Base-by-base conservation (phyloP, 2,329 filamentous ascomycete genomes). In the Clonostachys solani region DNA sequence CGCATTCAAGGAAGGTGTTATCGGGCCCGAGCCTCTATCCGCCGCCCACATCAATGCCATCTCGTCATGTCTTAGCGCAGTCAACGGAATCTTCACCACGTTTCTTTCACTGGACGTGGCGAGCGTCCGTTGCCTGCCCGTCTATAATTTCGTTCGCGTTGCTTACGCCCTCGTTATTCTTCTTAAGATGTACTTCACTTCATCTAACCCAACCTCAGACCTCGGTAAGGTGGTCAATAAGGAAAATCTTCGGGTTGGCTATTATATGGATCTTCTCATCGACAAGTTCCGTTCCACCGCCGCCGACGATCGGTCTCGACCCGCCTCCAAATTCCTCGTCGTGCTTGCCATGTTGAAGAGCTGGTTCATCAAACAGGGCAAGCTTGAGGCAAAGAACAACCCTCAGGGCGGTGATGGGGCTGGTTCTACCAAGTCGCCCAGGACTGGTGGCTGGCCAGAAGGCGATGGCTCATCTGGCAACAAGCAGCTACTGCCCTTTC, bases 121-220 rank as follows among this genome's bases (percentile, higher is more conserved):
- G 5, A 73, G 71, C 38, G 71, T 89, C 38, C 80, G 83, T 46
- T 84, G 77, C 47, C 62, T 90, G 10, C 86, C 87, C 16, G 84
- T 87, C 4, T 84, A 87, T 57, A 81, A 80, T 60, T 83, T 87
- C 56, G 85, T 88, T 15, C 81, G 87, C 29, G 80, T 89, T 16
- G 81, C 85, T 12, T 89, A 89, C 58, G 83, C 82, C 6, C 76
- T 84, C 3, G 83, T 90, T 17, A 80, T 87, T 33, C 70, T 90
- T 36, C 85, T 89, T 60, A 90, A 89, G 63, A 78, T 91, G 51
- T 86, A 85, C 64, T 84, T 87, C 44, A 80, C 83, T 9, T 81
- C 84, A 5, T 78, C 79, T 2, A 75, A 78, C 13, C 78, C 83
- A 1, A 76, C 78, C 38, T 84, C 80, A 15, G 83, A 85, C 54